Conservation (phyloP, 2,329 filamentous ascomycete genomes). For the Kalmusia sp. region DNA sequence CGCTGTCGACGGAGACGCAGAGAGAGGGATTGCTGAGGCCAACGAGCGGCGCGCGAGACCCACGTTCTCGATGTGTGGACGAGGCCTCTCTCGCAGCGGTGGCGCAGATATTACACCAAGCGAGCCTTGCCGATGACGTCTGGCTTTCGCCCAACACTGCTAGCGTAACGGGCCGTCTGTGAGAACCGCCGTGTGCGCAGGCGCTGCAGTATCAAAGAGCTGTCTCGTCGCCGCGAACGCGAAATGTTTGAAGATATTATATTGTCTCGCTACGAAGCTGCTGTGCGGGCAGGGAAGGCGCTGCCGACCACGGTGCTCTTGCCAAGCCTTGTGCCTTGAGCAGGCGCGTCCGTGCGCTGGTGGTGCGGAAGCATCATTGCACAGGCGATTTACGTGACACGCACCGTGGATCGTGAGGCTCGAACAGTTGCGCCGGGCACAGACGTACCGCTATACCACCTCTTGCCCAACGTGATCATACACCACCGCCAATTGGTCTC, state of each 20-base stretch:
- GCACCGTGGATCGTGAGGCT: constrained; percentile 4
- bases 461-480: constrained; percentile 10
- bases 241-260: neutral
- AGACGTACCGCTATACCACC: too few species aligned
- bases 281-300: constrained; percentile 5
- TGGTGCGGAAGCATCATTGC: neutral
- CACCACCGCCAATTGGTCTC: constrained; percentile 10
- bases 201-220: neutral
- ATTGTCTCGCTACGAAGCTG: neutral
- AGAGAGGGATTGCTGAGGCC: constrained; percentile 24
- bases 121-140: constrained; percentile 18
- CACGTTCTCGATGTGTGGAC: constrained; percentile 34
- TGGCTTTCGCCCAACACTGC: neutral
- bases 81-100: constrained; percentile 2
- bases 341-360: constrained; percentile 18
- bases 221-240: neutral
- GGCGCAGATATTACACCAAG: constrained; percentile 16
- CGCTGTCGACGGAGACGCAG: constrained; percentile 20
- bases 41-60: constrained; percentile 16
- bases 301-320: constrained; percentile 5
- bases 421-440: neutral
- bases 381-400: neutral
- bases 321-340: constrained; percentile 13
- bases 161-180: neutral
- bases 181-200: neutral